Conservation (phyloP, 805 yeast species). For the Hemisphaericaspora nanyangensis region DNA sequence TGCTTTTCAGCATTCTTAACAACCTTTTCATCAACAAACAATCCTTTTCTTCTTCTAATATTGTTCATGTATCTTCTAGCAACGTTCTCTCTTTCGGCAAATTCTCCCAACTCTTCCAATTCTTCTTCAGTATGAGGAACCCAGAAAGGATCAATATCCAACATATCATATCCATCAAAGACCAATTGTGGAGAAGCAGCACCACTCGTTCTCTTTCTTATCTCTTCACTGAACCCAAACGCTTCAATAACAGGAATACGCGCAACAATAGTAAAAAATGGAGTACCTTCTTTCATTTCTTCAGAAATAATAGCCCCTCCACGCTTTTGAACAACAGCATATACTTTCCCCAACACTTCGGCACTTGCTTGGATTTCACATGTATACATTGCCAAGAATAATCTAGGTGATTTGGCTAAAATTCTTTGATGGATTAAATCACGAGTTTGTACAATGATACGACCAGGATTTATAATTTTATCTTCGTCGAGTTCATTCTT, state of each 20-base stretch:
- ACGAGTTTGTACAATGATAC: conserved; percentile 68
- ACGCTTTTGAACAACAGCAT: conserved; percentile 86
- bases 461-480: conserved; percentile 53
- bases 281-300: conserved; percentile 98
- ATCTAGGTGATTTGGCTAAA: conserved; percentile 80
- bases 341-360: conserved; percentile 92
- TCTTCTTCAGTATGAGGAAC: conserved; percentile 98
- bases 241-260: conserved; percentile 91
- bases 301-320: conserved; percentile 84
- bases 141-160: conserved; percentile 97
- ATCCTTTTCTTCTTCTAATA: conserved; percentile 82
- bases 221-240: conserved; percentile 94
- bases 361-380: conserved; percentile 95
- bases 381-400: conserved; percentile 87
- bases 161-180: conserved; percentile 80
- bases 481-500: conserved; percentile 20
- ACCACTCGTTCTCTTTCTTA: conserved; percentile 89
- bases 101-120: conserved; percentile 86
- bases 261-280: conserved; percentile 85
- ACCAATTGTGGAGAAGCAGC: conserved; percentile 96
- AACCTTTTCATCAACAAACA: conserved; percentile 85
- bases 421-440: conserved; percentile 70
- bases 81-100: conserved; percentile 86
- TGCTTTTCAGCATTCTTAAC: conserved; percentile 93
- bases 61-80: conserved; percentile 83